phyloP scores from a whole-genome alignment of 805 yeast species.

The Metschnikowia chrysomelidarum region DNA sequence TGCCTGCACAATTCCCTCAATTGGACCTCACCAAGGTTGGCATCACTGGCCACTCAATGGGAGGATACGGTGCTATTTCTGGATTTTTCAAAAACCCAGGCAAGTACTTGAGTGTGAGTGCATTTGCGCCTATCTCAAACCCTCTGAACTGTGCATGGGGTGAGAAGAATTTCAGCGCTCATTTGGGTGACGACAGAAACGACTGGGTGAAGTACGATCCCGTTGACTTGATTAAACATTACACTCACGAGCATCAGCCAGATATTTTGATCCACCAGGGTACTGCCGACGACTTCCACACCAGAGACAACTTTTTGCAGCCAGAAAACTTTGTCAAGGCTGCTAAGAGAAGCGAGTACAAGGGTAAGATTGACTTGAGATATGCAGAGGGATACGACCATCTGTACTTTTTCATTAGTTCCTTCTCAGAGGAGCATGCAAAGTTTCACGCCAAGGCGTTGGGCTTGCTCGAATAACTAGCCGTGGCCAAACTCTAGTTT shows the following conservation, averaged over 20 bases:
- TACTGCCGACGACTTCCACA: slow-evolving; percentile 68
- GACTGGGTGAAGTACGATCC: slow-evolving; percentile 84
- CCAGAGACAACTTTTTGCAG: slow-evolving; percentile 58
- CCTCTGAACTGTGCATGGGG: slow-evolving; percentile 88
- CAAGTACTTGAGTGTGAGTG: slow-evolving; percentile 74
- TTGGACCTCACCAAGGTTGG: slow-evolving; percentile 67
- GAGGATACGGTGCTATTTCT: slow-evolving; percentile 90
- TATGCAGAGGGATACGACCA: slow-evolving; percentile 87
- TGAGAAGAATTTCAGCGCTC: slow-evolving; percentile 72
- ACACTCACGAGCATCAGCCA: slow-evolving; percentile 51
- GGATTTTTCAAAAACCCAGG: slow-evolving; percentile 66
- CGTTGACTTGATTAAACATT: slow-evolving; percentile 61
- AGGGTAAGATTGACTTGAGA: slow-evolving; percentile 56
- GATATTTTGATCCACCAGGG: slow-evolving; percentile 83
- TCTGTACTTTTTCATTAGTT: slow-evolving; percentile 79
- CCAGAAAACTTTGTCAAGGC: slow-evolving; percentile 71
- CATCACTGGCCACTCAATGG: slow-evolving; percentile 98
- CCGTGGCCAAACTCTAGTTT: slow-evolving; percentile 4
- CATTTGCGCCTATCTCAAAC: slow-evolving; percentile 87
- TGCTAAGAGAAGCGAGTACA: slow-evolving; percentile 54
- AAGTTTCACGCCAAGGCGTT: slow-evolving; percentile 77
- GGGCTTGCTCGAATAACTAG: slow-evolving; percentile 27
- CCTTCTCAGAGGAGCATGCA: slow-evolving; percentile 81
- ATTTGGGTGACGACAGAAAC: slow-evolving; percentile 61
- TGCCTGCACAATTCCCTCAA: slow-evolving; percentile 41